Evolutionary conservation across 345 rosid genomes (phyloP), one percentile per base, ranked within the genome.

Genomic region (Hibiscus mutabilis): DNA sequence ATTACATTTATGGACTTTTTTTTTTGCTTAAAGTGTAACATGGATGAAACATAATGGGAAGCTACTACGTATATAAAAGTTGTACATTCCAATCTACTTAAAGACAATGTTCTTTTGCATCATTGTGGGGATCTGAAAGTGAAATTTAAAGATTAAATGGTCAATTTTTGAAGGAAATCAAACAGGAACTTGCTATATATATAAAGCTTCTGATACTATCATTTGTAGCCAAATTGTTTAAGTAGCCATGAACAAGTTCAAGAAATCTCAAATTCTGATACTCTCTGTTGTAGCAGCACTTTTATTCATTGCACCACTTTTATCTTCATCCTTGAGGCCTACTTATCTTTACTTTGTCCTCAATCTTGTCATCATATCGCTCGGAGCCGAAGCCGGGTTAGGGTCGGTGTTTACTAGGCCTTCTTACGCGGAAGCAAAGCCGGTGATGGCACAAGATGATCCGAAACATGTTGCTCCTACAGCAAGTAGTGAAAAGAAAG

Each of bases 341-440:
- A 79, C 82, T 7, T 87, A 85, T 70, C 77, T 89, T 59, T 89
- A 89, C 78, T 77, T 89, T 68, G 51, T 89, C 74, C 35, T 81
- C 70, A 89, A 89, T 79, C 75, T 87, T 68, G 86, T 89, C 62
- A 85, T 89, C 66, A 65, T 89, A 66, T 79, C 82, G 37, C 85
- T 89, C 37, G 88, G 91, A 2, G 93, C 84, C 1, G 88, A 89
- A 63, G 89, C 89, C 1, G 91, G 91, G 40, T 83, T 88, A 65
- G 80, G 87, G 69, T 82, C 87, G 22, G 46, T 70, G 62, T 80
- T 80, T 79, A 74, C 84, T 58, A 74, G 78, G 68, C 82, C 89
- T 37, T 49, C 63, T 13, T 74, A 79, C 12, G 82, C 33, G 21
- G 24, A 81, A 49, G 10, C 64, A 56, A 78, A 81, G 11, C 67